Percentiles rank a stretch among this genome's conserved stretches.
These are phyloP conservation scores for Rhytidhysteron rufulum DNA, from an alignment of 2,329 filamentous ascomycete genomes.

Conservation along the genomic window DNA sequence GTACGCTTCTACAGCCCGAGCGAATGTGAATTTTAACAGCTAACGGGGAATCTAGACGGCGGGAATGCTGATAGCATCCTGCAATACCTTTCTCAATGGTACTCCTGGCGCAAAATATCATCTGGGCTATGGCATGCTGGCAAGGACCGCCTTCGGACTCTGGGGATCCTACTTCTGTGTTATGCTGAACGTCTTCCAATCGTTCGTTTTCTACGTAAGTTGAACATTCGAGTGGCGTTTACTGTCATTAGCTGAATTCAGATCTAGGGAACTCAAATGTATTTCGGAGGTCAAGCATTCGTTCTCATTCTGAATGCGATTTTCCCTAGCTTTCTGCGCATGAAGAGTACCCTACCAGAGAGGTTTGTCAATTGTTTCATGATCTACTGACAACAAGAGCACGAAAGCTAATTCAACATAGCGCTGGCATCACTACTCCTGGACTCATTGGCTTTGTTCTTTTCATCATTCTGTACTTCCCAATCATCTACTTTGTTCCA, in stretches of 20 bases:
- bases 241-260: neutral
- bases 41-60: too few species aligned
- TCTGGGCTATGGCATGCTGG: conserved; percentile 17
- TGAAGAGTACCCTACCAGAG: conserved; percentile 17
- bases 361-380: too few species aligned
- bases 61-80: too few species aligned
- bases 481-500: conserved; percentile 14
- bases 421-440: conserved; percentile 12
- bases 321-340: conserved; percentile 14
- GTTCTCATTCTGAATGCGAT: conserved; percentile 15
- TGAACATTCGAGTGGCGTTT: too few species aligned
- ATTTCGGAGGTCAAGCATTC: conserved; percentile 16
- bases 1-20: too few species aligned
- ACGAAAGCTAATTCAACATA: too few species aligned
- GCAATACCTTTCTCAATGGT: too few species aligned
- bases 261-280: conserved; percentile 15
- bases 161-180: conserved; percentile 17
- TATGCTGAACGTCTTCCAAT: conserved; percentile 16
- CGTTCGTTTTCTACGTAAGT: conserved; percentile 13
- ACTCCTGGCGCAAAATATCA: too few species aligned
- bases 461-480: conserved; percentile 13
- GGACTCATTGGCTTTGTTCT: conserved; percentile 13
- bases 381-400: too few species aligned
- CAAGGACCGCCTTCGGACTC: conserved; percentile 14
- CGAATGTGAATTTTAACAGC: too few species aligned